Evolutionary conservation across 345 rosid genomes (phyloP), one percentile per base, ranked within the genome.

Genomic region (Boechera stricta): DNA sequence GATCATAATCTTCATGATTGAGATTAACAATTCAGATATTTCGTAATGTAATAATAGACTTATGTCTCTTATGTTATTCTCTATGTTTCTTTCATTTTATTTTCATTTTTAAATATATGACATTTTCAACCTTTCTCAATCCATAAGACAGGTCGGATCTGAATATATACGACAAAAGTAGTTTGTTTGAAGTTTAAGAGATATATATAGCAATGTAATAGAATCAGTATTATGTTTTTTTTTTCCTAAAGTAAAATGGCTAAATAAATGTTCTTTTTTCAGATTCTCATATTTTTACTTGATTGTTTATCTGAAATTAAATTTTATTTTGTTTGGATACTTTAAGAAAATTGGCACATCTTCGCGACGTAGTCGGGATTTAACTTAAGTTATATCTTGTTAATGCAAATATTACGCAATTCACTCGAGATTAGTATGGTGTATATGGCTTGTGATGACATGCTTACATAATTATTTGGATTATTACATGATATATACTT

Each of bases 1-100:
- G 24, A 21, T 55, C 71, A 55, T 26, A 61, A 77, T 62, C 52
- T 42, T 35, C 29, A 70, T 77, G 58, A 70, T 45, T 63, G 71
- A 60, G 36, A 54, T 75, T 67, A 59, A 59, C 47, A 18, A 9
- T 51, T 58, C 73, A 49, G 35, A 75, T 67, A 41, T 66, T 41
- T 73, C 10, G 35, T 53, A 5, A 7, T 18, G 10, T 32, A 21
- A 47, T 65, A 44, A 36, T 53, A 49, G 33, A 73, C 59, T 51
- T 62, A 29, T 62, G 69, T 63, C 47, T 41, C 33, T 7, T 59
- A 35, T 55, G 57, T 55, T 66, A 65, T 74, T 64, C 71, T 65
- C 16, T 33, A 5, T 55, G 64, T 55, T 64, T 42, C 33, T 63
- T 52, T 16, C 2, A 7, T 39, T 28, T 11, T 11, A 11, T 41